These are phyloP conservation scores for Umbellularia californica DNA, from an alignment of 164 flowering plant species.

Conservation along the genomic window DNA sequence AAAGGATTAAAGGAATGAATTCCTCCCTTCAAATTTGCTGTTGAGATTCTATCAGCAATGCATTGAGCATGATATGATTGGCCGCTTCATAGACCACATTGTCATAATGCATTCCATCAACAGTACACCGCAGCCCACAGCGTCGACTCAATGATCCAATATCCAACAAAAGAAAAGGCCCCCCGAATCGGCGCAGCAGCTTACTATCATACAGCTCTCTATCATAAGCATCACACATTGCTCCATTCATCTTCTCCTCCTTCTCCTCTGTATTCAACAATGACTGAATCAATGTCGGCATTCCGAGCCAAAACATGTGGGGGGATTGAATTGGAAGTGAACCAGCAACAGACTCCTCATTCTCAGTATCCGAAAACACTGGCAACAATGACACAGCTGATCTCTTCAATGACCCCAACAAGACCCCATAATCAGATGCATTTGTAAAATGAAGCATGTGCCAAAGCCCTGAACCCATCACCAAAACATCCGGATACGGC, in stretches of 20 bases:
- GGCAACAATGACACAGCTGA: slow-evolving; percentile 41
- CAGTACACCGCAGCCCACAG: slow-evolving; percentile 78
- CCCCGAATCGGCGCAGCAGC: slow-evolving; percentile 58
- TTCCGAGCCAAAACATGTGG: slow-evolving; percentile 85
- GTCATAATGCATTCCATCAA: slow-evolving; percentile 92
- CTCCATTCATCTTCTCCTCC: slow-evolving; percentile 38
- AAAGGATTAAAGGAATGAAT: not conserved
- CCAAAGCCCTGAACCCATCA: slow-evolving; percentile 91
- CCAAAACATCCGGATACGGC: slow-evolving; percentile 69
- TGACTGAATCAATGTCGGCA: slow-evolving; percentile 66
- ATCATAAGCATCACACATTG: slow-evolving; percentile 33
- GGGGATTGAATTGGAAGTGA: slow-evolving; percentile 43
- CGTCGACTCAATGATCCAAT: slow-evolving; percentile 48
- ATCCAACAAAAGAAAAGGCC: slow-evolving; percentile 69
- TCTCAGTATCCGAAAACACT: slow-evolving; percentile 29
- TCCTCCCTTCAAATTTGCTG: slow-evolving; percentile 41
- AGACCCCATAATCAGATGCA: slow-evolving; percentile 54
- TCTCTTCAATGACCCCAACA: slow-evolving; percentile 33
- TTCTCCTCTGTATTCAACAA: slow-evolving; percentile 83
- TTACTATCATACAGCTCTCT: slow-evolving; percentile 44
- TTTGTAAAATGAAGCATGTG: slow-evolving; percentile 76
- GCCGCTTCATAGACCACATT: slow-evolving; percentile 74
- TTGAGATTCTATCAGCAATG: slow-evolving; percentile 81
- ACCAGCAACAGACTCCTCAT: slow-evolving; percentile 35
- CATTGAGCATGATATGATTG: slow-evolving; percentile 76